These are phyloP conservation scores for Hyaloscypha variabilis DNA, from an alignment of 495 filamentous ascomycete genomes.

Conservation along the genomic window DNA sequence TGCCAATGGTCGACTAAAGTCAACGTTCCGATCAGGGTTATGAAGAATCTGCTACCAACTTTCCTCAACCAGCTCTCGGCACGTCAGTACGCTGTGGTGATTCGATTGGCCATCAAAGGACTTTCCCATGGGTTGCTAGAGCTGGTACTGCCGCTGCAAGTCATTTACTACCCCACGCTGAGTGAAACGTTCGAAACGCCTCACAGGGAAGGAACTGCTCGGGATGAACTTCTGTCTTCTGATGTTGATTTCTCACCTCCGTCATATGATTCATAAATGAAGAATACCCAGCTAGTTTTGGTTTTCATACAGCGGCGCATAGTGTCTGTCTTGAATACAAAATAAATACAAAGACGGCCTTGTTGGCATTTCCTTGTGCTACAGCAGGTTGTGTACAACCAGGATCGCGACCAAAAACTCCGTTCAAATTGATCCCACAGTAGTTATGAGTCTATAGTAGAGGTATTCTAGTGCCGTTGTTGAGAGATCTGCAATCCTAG, in stretches of 20 bases:
- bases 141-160: conserved; percentile 9
- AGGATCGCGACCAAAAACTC: too few species aligned
- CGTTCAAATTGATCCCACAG: too few species aligned
- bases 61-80: conserved; percentile 14
- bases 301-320: too few species aligned
- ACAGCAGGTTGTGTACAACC: too few species aligned
- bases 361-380: too few species aligned
- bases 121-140: conserved; percentile 1
- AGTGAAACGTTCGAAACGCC: neutral
- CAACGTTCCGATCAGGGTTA: conserved; percentile 1
- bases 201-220: neutral
- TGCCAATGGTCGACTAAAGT: conserved; percentile 6
- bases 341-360: too few species aligned
- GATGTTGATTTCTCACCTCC: neutral
- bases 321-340: too few species aligned
- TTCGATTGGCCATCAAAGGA: conserved; percentile 8
- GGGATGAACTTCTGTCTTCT: conserved; percentile 6
- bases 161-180: conserved; percentile 10
- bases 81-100: conserved; percentile 5
- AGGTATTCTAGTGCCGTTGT: neutral
- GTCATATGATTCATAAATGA: too few species aligned
- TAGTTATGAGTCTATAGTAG: neutral
- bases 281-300: too few species aligned
- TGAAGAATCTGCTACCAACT: conserved; percentile 8
- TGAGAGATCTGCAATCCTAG: neutral